phyloP scores from a whole-genome alignment of 2,329 filamentous ascomycete species.

The Remersonia thermophila region DNA sequence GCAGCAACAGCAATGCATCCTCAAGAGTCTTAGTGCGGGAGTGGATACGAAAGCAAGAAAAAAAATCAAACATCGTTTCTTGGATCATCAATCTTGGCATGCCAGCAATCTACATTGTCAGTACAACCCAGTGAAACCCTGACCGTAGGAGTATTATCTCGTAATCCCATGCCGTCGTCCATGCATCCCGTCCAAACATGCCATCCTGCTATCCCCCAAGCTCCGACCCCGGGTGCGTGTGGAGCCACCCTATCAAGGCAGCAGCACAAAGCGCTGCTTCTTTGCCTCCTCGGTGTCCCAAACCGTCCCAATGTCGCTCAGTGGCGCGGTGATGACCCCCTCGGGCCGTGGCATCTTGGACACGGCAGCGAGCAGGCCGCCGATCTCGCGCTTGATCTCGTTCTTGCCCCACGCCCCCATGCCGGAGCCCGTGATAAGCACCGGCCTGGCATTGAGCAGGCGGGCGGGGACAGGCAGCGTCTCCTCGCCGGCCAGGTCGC shows the following conservation, averaged over 20 bases:
- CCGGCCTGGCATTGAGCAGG: conserved; percentile 4
- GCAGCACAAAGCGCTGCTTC: conserved; percentile 5
- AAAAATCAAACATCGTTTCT: no score
- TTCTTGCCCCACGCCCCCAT: conserved; percentile 8
- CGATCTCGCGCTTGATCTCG: conserved; percentile 7
- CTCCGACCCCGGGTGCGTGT: no score
- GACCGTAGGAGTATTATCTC: background rate
- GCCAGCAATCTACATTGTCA: no score
- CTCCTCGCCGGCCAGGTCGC: conserved; percentile 7
- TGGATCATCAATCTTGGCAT: no score
- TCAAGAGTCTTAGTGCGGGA: no score
- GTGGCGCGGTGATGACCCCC: background rate
- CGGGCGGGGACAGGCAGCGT: background rate
- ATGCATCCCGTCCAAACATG: no score
- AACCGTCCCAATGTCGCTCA: conserved; percentile 1
- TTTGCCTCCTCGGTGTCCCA: conserved; percentile 6
- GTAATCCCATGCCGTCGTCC: no score
- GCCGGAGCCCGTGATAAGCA: conserved; percentile 6
- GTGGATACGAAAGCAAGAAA: no score
- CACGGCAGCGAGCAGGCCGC: conserved; percentile 2
- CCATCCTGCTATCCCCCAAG: background rate
- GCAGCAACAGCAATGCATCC: no score
- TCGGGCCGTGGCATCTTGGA: conserved; percentile 2
- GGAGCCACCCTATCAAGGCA: background rate
- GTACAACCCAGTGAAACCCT: no score